Base-by-base conservation (phyloP, 1,284 basidiomycete species). In the Ceratobasidium sp. region DNA sequence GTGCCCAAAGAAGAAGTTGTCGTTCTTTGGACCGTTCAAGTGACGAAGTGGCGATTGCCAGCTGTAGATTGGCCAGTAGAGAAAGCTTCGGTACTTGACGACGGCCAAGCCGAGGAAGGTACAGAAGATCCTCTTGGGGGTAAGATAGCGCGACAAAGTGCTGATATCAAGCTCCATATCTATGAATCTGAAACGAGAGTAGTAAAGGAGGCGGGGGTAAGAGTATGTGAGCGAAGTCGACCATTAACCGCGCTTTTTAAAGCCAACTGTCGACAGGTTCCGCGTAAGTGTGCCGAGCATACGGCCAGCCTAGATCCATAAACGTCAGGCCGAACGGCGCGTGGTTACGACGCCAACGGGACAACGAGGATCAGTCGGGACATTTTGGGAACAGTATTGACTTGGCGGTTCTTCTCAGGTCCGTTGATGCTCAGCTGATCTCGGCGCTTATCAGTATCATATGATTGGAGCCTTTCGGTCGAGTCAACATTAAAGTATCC, bases 1-100 rank as follows among this genome's bases (percentile, higher is more conserved):
- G 55, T 80, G 76, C 7, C 79, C 79, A 44, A 77, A 66, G 10
- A 80, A 40, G 20, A 58, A 40, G 46, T 53, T 69, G 23, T 77
- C 73, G 51, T 66, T 66, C n/a, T 33, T 12, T 6, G 73, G 73
- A 2, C 73, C 73, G 12, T 26, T 28, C 51, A 76, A 67, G 20
- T 58, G 46, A 5, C 73, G 46, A 44, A 76, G 63, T 13, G 73
- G 73, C n/a, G 73, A 51, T 23, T 63, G 18, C 63, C 33, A 51
- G 20, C n/a, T 55, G 26, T 53, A 20, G 49, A 76, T 66, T 6
- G 63, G 73, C 49, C 42, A 39, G 33, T 53, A 63, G 10, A 76
- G 33, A 10, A 56, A 51, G 13, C 20, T n/a, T 26, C 63, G 40
- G 33, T 53, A 67, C 39, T 67, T 76, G 39, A 76, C 61, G 10